These are phyloP conservation scores for Pichia sporocuriosa DNA, from an alignment of 805 yeast species.

Conservation along the genomic window DNA sequence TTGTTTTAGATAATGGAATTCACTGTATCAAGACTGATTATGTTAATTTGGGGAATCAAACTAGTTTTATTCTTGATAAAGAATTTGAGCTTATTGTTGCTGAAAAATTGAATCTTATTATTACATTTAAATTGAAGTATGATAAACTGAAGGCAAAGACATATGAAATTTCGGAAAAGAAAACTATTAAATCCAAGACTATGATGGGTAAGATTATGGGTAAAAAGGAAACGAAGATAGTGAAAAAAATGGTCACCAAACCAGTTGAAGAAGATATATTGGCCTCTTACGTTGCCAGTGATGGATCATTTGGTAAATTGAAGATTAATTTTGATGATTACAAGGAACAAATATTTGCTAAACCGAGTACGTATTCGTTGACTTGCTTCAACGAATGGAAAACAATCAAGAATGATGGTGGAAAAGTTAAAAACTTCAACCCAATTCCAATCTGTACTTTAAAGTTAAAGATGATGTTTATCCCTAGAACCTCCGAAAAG, in stretches of 20 bases:
- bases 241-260: slow-evolving; percentile 46
- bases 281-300: slow-evolving; percentile 62
- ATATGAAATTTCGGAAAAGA: slow-evolving; percentile 51
- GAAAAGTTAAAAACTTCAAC: slow-evolving; percentile 28
- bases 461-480: slow-evolving; percentile 58
- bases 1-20: slow-evolving; percentile 71
- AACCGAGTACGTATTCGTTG: slow-evolving; percentile 43
- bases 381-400: slow-evolving; percentile 84
- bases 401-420: slow-evolving; percentile 23
- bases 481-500: slow-evolving; percentile 52
- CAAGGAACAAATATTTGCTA: slow-evolving; percentile 49
- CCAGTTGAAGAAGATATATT: slow-evolving; percentile 49
- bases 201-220: slow-evolving; percentile 28
- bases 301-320: slow-evolving; percentile 85
- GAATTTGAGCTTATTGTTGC: slow-evolving; percentile 75
- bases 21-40: slow-evolving; percentile 61
- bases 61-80: slow-evolving; percentile 42
- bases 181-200: slow-evolving; percentile 28
- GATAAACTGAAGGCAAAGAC: slow-evolving; percentile 42
- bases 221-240: slow-evolving; percentile 37
- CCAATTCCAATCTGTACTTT: slow-evolving; percentile 64
- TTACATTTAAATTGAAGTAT: slow-evolving; percentile 68
- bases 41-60: slow-evolving; percentile 28
- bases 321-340: slow-evolving; percentile 57
- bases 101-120: slow-evolving; percentile 51